A percentile compares a stretch with the other conserved stretches of the same genome.
Conservation (phyloP, 2,329 filamentous ascomycete species). For the Alternaria sp. region DNA sequence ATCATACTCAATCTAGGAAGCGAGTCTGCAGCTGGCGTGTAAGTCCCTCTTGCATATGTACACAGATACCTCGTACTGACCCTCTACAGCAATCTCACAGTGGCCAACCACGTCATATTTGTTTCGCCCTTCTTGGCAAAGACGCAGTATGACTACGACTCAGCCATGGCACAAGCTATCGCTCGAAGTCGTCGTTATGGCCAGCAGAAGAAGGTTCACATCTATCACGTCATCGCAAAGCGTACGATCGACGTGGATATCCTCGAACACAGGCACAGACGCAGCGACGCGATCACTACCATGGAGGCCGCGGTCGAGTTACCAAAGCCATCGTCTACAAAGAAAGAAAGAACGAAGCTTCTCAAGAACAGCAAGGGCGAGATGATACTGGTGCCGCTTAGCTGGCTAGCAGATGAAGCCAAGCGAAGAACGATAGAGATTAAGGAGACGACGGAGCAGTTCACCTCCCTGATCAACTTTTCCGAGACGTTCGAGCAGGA, state of each 20-base stretch:
- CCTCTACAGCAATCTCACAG: slow-evolving; percentile 62
- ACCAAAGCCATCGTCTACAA: slow-evolving; percentile 4
- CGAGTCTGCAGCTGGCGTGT: slow-evolving; percentile 66
- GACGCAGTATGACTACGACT: slow-evolving; percentile 61
- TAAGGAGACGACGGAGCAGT: slow-evolving; percentile 14
- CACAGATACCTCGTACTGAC: neutral
- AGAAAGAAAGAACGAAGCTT: slow-evolving; percentile 28
- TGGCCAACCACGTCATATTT: slow-evolving; percentile 70
- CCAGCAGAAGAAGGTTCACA: slow-evolving; percentile 63
- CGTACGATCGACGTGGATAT: slow-evolving; percentile 64
- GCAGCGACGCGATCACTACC: slow-evolving; percentile 26
- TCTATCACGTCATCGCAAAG: slow-evolving; percentile 81
- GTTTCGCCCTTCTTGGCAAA: slow-evolving; percentile 60
- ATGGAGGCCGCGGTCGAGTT: slow-evolving; percentile 3
- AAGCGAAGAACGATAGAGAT: slow-evolving; percentile 19
- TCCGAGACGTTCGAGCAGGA: slow-evolving; percentile 33
- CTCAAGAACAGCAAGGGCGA: slow-evolving; percentile 20
- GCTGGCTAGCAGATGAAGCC: slow-evolving; percentile 28
- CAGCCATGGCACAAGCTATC: slow-evolving; percentile 67
- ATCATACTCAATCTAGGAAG: slow-evolving; percentile 64
- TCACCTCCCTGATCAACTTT: slow-evolving; percentile 38
- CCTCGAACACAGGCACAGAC: slow-evolving; percentile 52
- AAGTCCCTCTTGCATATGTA: slow-evolving; percentile 40
- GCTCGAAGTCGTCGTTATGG: slow-evolving; percentile 65
- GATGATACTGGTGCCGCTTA: slow-evolving; percentile 34